Conservation (phyloP, 139 green algal genomes). For the Penium margaritaceum region DNA sequence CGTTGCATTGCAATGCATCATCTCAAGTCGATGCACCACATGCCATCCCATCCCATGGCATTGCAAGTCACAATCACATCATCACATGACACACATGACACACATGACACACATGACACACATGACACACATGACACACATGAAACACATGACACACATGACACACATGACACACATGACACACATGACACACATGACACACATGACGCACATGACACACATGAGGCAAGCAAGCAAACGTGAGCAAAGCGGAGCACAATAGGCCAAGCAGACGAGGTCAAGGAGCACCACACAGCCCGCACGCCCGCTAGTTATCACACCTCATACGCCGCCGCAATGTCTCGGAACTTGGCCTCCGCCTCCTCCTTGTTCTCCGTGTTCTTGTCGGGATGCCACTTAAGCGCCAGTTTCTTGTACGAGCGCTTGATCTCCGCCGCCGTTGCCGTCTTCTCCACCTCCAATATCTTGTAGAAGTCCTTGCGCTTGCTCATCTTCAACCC, state of each 20-base stretch:
- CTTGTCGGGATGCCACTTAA: constrained; percentile 50
- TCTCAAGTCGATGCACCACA: no score
- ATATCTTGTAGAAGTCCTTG: constrained; percentile 50
- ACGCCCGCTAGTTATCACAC: constrained; percentile 1
- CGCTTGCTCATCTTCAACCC: constrained; percentile 45
- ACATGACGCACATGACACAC: background rate
- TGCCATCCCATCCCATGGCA: no score
- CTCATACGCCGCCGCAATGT: constrained; percentile 45
- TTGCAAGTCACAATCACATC: no score
- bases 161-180: no score
- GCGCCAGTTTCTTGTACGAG: constrained; percentile 49
- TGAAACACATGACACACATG: no score
- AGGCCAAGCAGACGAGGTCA: no score
- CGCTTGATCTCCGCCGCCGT: constrained; percentile 41
- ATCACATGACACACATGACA: no score
- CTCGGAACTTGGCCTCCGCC: constrained; percentile 48
- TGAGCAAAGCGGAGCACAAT: no score
- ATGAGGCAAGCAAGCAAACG: no score
- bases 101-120: no score
- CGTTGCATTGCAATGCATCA: no score
- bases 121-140: no score
- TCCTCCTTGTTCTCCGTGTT: constrained; percentile 51
- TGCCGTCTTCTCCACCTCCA: constrained; percentile 31
- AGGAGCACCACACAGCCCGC: background rate
- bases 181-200: background rate